Evolutionary conservation across 1,139 yeast genomes (phyloP).

Genomic region (Protomyces lactucae-debilis): DNA sequence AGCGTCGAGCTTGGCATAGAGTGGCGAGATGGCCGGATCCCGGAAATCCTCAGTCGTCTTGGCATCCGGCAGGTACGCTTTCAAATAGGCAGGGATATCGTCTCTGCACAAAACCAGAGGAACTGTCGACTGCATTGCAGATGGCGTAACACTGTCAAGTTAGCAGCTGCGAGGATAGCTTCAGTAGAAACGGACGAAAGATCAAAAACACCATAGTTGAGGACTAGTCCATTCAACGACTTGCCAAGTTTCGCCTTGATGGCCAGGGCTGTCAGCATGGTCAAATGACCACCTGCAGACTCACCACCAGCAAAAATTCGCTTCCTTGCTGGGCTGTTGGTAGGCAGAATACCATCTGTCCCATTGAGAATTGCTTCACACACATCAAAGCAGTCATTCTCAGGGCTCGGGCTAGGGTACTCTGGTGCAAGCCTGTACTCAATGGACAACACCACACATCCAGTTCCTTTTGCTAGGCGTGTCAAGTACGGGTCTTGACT

Average conservation of each 20-base stretch:
- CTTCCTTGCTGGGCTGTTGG: background rate
- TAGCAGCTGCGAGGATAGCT: background rate
- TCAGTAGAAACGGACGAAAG: background rate
- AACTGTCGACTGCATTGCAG: background rate
- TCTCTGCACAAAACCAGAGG: background rate
- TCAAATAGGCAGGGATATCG: background rate
- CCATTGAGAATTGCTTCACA: background rate
- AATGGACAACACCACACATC: background rate
- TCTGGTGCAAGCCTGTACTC: slow-evolving; percentile 15
- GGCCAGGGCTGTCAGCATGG: background rate
- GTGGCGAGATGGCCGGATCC: background rate
- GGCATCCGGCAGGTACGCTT: slow-evolving; percentile 1
- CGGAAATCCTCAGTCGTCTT: background rate
- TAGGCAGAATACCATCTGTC: background rate
- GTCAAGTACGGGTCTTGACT: slow-evolving; percentile 1
- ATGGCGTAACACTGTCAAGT: background rate
- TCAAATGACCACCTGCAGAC: slow-evolving; percentile 6
- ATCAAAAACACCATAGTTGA: slow-evolving; percentile 6
- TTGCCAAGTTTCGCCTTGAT: background rate
- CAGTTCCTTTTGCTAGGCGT: background rate
- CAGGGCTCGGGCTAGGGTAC: slow-evolving; percentile 6
- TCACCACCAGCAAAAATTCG: slow-evolving; percentile 1
- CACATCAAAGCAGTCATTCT: slow-evolving; percentile 9
- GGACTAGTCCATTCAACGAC: background rate
- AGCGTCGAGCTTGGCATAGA: slow-evolving; percentile 1